A percentile compares a stretch with the other conserved stretches of the same genome.
Conservation (phyloP, 805 yeast genomes). For the Myxozyma kluyveri region DNA sequence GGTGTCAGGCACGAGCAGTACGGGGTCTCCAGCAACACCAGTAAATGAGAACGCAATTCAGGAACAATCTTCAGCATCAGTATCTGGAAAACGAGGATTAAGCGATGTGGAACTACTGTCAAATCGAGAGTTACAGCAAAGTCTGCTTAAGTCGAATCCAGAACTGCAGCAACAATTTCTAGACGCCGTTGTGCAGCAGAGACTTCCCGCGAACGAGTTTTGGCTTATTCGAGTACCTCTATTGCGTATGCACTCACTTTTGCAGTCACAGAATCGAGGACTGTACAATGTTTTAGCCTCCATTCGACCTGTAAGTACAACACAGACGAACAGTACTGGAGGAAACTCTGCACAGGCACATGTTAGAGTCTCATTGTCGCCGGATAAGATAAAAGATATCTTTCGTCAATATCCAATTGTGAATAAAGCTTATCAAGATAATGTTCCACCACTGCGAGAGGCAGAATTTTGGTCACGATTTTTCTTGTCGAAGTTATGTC, state of each 20-base stretch:
- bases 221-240: slow-evolving; percentile 46
- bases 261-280: slow-evolving; percentile 81
- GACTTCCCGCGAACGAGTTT: slow-evolving; percentile 58
- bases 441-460: slow-evolving; percentile 84
- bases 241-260: slow-evolving; percentile 79
- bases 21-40: background rate
- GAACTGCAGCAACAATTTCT: slow-evolving; percentile 71
- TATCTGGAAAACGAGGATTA: slow-evolving; percentile 39
- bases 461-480: slow-evolving; percentile 96
- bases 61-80: background rate
- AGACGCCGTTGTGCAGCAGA: slow-evolving; percentile 78
- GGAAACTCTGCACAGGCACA: slow-evolving; percentile 40
- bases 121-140: slow-evolving; percentile 76
- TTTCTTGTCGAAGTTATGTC: slow-evolving; percentile 82
- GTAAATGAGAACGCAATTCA: background rate
- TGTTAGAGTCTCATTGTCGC: slow-evolving; percentile 86
- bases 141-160: slow-evolving; percentile 66
- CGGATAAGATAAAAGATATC: slow-evolving; percentile 85
- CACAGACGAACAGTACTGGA: slow-evolving; percentile 70
- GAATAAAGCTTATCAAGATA: slow-evolving; percentile 80
- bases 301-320: slow-evolving; percentile 75
- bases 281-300: slow-evolving; percentile 92
- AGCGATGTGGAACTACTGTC: slow-evolving; percentile 59
- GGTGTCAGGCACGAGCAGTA: background rate
- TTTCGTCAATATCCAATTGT: slow-evolving; percentile 92